A percentile compares a stretch with the other conserved stretches of the same genome.
phyloP scores from a whole-genome alignment of 208 protist species.

The Herpetomonas muscarum region DNA sequence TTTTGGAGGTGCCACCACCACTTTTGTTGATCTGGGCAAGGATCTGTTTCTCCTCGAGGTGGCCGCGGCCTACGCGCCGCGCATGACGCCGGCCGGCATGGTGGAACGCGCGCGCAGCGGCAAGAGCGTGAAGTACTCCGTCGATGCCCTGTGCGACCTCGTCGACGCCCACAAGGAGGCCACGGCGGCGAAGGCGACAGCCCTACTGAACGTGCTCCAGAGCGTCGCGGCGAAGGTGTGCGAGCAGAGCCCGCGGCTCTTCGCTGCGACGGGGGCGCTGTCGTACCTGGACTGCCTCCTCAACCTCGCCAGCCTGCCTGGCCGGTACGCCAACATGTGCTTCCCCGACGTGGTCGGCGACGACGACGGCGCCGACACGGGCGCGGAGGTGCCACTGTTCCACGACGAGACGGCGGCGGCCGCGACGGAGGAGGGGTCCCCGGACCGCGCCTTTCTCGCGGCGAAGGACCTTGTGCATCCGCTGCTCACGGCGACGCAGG shows the following conservation, averaged over 20 bases:
- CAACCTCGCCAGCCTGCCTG: constrained; percentile 41
- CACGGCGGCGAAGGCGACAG: constrained; percentile 42
- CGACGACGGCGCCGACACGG: constrained; percentile 1
- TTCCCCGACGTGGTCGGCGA: constrained; percentile 12
- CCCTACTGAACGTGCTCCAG: constrained; percentile 61
- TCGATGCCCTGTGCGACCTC: constrained; percentile 28
- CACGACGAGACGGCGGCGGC: no score
- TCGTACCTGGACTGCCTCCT: constrained; percentile 84
- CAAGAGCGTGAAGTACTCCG: constrained; percentile 75
- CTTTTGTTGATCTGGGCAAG: constrained; percentile 74
- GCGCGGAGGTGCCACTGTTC: no score
- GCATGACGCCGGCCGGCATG: constrained; percentile 44
- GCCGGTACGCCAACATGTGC: constrained; percentile 17
- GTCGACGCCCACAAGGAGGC: constrained; percentile 61
- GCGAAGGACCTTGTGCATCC: constrained; percentile 33
- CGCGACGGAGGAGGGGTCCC: constrained; percentile 12
- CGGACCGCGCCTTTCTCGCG: constrained; percentile 7
- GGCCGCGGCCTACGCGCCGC: constrained; percentile 35
- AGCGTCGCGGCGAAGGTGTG: constrained; percentile 63
- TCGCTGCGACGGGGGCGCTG: constrained; percentile 46
- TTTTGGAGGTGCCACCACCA: constrained; percentile 46
- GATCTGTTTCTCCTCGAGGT: constrained; percentile 87
- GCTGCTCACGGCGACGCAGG: constrained; percentile 9
- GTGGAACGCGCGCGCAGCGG: constrained; percentile 58
- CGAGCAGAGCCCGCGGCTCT: constrained; percentile 56